These are phyloP conservation scores for Trichomonascaceae sp. DNA, from an alignment of 1,139 yeast genomes.

Conservation along the genomic window DNA sequence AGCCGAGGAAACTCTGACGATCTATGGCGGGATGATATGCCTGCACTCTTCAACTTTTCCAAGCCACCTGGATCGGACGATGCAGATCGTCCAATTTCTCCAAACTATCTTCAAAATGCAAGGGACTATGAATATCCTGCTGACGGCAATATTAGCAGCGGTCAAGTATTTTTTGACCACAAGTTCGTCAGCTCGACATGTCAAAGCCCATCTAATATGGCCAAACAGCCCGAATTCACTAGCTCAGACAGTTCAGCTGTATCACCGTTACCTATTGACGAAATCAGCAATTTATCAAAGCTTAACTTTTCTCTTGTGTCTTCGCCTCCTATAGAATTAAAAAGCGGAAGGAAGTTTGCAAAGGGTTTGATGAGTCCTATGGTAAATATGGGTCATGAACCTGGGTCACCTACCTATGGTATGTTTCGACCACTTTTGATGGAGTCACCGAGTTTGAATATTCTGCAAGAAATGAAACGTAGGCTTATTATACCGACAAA, in stretches of 20 bases:
- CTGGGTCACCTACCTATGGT: background rate
- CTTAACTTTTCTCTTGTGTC: background rate
- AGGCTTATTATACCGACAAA: background rate
- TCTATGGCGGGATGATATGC: background rate
- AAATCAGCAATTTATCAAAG: background rate
- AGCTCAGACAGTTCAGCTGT: background rate
- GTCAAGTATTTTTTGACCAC: background rate
- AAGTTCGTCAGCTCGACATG: background rate
- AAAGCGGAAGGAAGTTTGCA: background rate
- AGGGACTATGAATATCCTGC: background rate
- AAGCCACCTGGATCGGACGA: background rate
- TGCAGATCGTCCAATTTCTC: background rate
- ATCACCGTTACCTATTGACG: background rate
- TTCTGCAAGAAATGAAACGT: slow-evolving; percentile 1
- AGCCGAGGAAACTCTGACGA: background rate
- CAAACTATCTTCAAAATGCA: background rate
- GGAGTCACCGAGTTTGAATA: background rate
- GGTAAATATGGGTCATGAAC: background rate
- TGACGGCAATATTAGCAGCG: background rate
- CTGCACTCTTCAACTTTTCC: background rate
- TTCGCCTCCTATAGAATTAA: background rate
- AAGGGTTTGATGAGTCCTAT: background rate
- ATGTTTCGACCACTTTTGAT: slow-evolving; percentile 3
- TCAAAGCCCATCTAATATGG: background rate
- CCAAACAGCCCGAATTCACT: background rate